Evolutionary conservation across 2,329 filamentous ascomycete genomes (phyloP).

Genomic region (Epichloe elymi): DNA sequence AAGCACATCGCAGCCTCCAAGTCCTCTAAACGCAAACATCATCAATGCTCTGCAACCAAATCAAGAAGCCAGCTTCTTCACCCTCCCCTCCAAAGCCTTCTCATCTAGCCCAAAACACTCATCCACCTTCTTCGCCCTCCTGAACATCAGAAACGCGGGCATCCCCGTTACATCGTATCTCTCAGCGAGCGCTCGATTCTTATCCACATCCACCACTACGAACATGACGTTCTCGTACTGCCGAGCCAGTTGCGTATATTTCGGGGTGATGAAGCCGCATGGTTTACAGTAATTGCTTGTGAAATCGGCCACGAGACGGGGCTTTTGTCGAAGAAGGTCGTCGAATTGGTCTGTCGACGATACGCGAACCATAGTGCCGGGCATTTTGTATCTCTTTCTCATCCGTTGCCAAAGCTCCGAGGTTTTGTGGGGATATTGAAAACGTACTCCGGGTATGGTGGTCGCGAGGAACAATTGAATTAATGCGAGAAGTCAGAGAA

Average conservation of each 20-base stretch:
- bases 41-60: conserved; percentile 11
- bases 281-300: conserved; percentile 73
- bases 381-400: too few species aligned
- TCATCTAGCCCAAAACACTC: conserved; percentile 24
- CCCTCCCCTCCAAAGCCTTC: background rate
- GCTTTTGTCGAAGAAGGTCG: conserved; percentile 29
- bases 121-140: conserved; percentile 57
- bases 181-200: conserved; percentile 59
- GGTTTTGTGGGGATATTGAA: too few species aligned
- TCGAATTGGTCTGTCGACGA: conserved; percentile 33
- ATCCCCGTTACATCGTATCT: conserved; percentile 77
- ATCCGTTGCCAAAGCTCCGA: too few species aligned
- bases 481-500: too few species aligned
- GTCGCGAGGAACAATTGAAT: too few species aligned
- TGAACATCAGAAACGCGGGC: conserved; percentile 84
- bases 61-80: conserved; percentile 5
- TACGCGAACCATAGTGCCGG: conserved; percentile 1
- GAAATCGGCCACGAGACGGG: conserved; percentile 64
- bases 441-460: too few species aligned
- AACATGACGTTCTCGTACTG: conserved; percentile 53
- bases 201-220: conserved; percentile 85
- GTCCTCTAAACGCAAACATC: background rate
- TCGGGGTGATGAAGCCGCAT: conserved; percentile 80
- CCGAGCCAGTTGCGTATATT: conserved; percentile 29
- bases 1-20: background rate